phyloP scores from a whole-genome alignment of 768 basidiomycete species.

The Suillus discolor region DNA sequence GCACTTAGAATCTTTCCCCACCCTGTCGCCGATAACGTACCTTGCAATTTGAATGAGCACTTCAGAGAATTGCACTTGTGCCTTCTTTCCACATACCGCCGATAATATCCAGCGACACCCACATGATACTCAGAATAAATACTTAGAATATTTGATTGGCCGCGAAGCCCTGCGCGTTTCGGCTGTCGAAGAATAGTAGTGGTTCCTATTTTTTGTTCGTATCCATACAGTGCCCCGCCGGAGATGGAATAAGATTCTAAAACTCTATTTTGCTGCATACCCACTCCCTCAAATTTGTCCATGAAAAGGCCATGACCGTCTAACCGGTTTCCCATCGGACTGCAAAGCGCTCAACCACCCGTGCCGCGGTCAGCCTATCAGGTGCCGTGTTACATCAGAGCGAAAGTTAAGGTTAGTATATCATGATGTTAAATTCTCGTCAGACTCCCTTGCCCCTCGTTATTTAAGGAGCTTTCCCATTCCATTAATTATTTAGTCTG shows the following conservation, averaged over 20 bases:
- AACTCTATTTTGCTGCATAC: constrained; percentile 30
- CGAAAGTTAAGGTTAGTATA: constrained; percentile 31
- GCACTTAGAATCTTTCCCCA: not conserved
- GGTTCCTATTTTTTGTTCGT: constrained; percentile 4
- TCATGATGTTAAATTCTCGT: constrained; percentile 16
- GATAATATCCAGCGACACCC: not conserved
- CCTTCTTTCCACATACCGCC: constrained; percentile 2
- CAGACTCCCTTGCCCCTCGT: constrained; percentile 19
- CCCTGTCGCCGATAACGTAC: constrained; percentile 7
- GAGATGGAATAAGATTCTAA: constrained; percentile 24
- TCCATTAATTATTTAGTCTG: constrained; percentile 4
- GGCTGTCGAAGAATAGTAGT: not conserved
- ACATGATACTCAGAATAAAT: too few relatives aligned
- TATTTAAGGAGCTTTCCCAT: constrained; percentile 32
- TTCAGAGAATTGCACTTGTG: not conserved
- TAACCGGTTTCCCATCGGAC: constrained; percentile 27
- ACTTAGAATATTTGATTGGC: not conserved
- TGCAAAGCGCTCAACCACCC: constrained; percentile 27
- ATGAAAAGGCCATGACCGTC: constrained; percentile 28
- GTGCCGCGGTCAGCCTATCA: constrained; percentile 17
- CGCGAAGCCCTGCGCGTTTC: not conserved
- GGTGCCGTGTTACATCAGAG: constrained; percentile 37
- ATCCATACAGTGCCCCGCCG: constrained; percentile 8
- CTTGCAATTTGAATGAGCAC: not conserved
- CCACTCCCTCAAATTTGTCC: constrained; percentile 19